A percentile compares a stretch with the other conserved stretches of the same genome.
phyloP scores from a whole-genome alignment of 768 basidiomycete species.

The Dentipellis sp. region DNA sequence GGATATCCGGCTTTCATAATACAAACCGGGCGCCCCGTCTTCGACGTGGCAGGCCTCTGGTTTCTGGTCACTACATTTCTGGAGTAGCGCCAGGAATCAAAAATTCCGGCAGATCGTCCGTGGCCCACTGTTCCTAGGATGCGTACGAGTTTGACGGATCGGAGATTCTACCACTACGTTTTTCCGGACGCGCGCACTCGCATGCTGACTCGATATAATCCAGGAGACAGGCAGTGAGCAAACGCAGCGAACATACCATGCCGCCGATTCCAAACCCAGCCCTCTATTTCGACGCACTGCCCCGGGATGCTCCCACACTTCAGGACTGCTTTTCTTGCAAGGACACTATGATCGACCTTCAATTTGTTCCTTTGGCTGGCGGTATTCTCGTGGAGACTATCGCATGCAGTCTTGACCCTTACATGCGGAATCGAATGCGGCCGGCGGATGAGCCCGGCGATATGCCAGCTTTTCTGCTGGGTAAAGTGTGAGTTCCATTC shows the following conservation, averaged over 20 bases:
- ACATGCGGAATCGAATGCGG: background rate
- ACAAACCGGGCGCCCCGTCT: too few relatives aligned
- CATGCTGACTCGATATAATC: too few relatives aligned
- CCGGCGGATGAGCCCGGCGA: background rate
- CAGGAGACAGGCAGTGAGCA: too few relatives aligned
- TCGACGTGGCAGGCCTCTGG: too few relatives aligned
- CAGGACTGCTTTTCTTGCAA: background rate
- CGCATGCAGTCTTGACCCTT: background rate
- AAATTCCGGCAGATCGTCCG: too few relatives aligned
- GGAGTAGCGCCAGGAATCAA: too few relatives aligned
- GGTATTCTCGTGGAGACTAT: background rate
- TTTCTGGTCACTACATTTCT: too few relatives aligned
- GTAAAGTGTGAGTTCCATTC: background rate
- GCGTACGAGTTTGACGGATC: too few relatives aligned
- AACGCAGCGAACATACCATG: background rate
- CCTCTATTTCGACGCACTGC: background rate
- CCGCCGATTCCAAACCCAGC: background rate
- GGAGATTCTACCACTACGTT: too few relatives aligned
- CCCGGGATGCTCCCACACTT: background rate
- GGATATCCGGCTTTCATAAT: too few relatives aligned
- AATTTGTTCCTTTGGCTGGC: background rate
- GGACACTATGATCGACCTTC: background rate
- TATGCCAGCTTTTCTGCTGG: background rate
- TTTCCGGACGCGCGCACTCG: too few relatives aligned
- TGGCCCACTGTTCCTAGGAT: too few relatives aligned